Evolutionary conservation across 345 rosid species (phyloP).

Genomic region (Garcia nutans): DNA sequence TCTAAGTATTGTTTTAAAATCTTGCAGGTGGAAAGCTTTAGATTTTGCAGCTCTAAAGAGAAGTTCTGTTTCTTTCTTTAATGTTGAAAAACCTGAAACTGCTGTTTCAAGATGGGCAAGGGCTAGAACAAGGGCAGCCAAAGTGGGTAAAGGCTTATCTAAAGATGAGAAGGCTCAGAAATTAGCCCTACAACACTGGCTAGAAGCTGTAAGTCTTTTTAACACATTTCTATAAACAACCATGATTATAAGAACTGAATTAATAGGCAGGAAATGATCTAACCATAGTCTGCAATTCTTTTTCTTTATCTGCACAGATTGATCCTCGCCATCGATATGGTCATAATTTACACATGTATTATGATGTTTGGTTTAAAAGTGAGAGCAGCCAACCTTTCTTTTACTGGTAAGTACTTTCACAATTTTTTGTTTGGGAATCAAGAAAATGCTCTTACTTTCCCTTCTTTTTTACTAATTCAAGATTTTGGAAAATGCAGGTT

Average conservation of each 20-base stretch:
- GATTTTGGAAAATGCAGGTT: slow-evolving; percentile 35
- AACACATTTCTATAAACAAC: neutral
- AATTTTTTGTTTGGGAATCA: neutral
- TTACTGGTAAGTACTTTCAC: slow-evolving; percentile 47
- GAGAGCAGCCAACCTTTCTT: slow-evolving; percentile 65
- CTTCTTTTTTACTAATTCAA: neutral
- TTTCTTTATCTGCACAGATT: slow-evolving; percentile 34
- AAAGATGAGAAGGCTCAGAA: slow-evolving; percentile 88
- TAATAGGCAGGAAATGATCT: neutral
- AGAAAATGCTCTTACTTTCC: neutral
- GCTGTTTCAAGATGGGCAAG: slow-evolving; percentile 89
- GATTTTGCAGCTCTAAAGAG: slow-evolving; percentile 70
- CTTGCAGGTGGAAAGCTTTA: slow-evolving; percentile 83
- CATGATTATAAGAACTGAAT: neutral
- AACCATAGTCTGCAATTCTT: neutral
- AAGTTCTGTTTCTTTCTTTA: slow-evolving; percentile 62
- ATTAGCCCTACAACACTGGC: slow-evolving; percentile 89
- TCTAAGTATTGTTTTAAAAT: neutral
- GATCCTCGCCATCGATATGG: slow-evolving; percentile 74
- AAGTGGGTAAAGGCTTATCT: slow-evolving; percentile 88
- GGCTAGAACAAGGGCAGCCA: slow-evolving; percentile 90
- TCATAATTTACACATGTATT: slow-evolving; percentile 63
- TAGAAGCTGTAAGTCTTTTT: slow-evolving; percentile 77
- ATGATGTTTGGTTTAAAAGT: slow-evolving; percentile 55
- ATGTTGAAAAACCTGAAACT: slow-evolving; percentile 66